These are phyloP conservation scores for Arthromyces matolae DNA, from an alignment of 768 basidiomycete species.

Conservation along the genomic window DNA sequence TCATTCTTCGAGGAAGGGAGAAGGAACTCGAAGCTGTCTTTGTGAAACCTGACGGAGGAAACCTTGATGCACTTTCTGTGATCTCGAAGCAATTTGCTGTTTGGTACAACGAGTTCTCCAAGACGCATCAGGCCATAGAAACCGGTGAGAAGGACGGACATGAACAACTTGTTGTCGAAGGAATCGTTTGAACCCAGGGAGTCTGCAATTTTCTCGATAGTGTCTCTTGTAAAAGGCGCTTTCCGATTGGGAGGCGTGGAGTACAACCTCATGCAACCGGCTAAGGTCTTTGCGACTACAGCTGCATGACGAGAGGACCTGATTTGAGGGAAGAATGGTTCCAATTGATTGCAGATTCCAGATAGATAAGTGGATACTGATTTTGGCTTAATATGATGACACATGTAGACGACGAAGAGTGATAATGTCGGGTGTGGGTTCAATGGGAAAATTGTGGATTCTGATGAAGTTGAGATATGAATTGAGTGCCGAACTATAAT, in stretches of 20 bases:
- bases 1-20: slow-evolving; percentile 19
- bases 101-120: slow-evolving; percentile 25
- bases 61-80: slow-evolving; percentile 2
- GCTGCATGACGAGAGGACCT: slow-evolving; percentile 13
- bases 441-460: slow-evolving; percentile 27
- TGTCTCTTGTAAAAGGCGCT: slow-evolving; percentile 13
- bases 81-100: slow-evolving; percentile 11
- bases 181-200: neutral
- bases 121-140: slow-evolving; percentile 25
- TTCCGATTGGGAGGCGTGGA: slow-evolving; percentile 20
- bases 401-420: slow-evolving; percentile 33
- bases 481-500: slow-evolving; percentile 27
- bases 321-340: slow-evolving; percentile 25
- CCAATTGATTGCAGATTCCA: slow-evolving; percentile 34
- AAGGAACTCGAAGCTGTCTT: slow-evolving; percentile 1
- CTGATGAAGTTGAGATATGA: slow-evolving; percentile 35
- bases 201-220: neutral
- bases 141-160: slow-evolving; percentile 21
- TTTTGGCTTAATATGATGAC: slow-evolving; percentile 30
- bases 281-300: slow-evolving; percentile 23
- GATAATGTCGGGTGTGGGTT: slow-evolving; percentile 33
- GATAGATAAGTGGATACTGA: slow-evolving; percentile 35
- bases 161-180: slow-evolving; percentile 26
- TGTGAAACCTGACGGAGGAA: neutral
- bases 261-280: no score